Evolutionary conservation across 2,329 filamentous ascomycete genomes (phyloP).

Genomic region (Beauveria caledonica): DNA sequence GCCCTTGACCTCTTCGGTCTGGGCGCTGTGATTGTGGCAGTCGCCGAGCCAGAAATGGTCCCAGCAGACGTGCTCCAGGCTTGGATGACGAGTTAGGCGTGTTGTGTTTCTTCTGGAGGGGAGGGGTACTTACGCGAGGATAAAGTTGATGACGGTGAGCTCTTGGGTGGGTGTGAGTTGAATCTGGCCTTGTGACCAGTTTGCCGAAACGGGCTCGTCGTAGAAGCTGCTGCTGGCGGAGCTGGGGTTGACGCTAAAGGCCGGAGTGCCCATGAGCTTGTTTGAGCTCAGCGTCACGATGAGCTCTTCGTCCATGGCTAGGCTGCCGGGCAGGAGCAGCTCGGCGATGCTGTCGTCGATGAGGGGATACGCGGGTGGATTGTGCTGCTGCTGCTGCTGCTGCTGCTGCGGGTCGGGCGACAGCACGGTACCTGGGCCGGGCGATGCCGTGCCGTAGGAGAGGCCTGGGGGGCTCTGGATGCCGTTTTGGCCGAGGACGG

Average conservation of each 20-base stretch:
- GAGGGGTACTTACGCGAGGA: conserved; percentile 36
- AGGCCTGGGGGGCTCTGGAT: conserved; percentile 14
- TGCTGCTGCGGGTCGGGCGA: conserved; percentile 4
- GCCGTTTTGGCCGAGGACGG: conserved; percentile 23
- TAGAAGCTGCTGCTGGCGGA: conserved; percentile 16
- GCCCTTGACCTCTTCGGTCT: conserved; percentile 25
- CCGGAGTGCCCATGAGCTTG: conserved; percentile 32
- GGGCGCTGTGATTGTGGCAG: conserved; percentile 27
- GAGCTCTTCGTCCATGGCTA: conserved; percentile 30
- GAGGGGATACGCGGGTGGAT: neutral
- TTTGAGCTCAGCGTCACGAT: conserved; percentile 35
- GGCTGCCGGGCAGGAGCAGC: conserved; percentile 18
- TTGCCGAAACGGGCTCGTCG: conserved; percentile 15
- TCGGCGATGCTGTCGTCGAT: neutral
- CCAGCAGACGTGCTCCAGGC: conserved; percentile 46
- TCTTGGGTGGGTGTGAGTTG: conserved; percentile 32
- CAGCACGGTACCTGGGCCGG: conserved; percentile 2
- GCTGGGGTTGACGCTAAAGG: conserved; percentile 32
- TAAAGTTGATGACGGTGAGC: conserved; percentile 43
- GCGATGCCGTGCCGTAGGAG: conserved; percentile 6
- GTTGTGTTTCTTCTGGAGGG: neutral
- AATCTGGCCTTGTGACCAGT: conserved; percentile 15
- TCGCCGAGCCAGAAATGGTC: conserved; percentile 37
- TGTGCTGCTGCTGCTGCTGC: neutral
- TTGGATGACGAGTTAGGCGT: conserved; percentile 15